Percentiles rank a stretch among this genome's conserved stretches.
Evolutionary conservation across 2,329 filamentous ascomycete genomes (phyloP).

Genomic region (Emmonsia crescens): DNA sequence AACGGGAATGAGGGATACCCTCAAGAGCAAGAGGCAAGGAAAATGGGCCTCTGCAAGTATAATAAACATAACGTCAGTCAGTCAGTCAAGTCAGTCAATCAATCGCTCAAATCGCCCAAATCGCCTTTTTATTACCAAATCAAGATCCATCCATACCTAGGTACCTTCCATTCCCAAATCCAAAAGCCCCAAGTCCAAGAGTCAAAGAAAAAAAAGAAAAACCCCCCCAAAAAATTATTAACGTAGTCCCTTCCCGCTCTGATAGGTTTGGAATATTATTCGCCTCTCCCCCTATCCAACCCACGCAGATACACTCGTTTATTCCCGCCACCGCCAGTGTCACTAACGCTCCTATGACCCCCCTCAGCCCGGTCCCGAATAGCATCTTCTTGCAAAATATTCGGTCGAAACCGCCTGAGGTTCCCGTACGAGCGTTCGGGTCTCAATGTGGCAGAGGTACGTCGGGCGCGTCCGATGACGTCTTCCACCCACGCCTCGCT

Average conservation of each 20-base stretch:
- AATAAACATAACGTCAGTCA: not conserved
- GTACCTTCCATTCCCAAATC: not conserved
- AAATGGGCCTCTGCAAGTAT: no score
- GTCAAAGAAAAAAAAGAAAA: not conserved
- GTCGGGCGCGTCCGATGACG: constrained; percentile 35
- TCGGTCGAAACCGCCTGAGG: constrained; percentile 8
- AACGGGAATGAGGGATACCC: not conserved
- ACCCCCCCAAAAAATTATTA: not conserved
- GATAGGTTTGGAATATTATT: not conserved
- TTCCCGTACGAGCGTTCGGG: constrained; percentile 15
- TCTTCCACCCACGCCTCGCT: constrained; percentile 40
- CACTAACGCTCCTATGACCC: constrained; percentile 25
- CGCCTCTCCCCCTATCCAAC: constrained; percentile 16
- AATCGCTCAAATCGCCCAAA: not conserved
- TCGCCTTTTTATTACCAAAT: not conserved
- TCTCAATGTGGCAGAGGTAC: constrained; percentile 25
- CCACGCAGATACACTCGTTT: constrained; percentile 30
- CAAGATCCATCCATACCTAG: not conserved
- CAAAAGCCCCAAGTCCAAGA: not conserved
- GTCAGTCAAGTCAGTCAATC: not conserved
- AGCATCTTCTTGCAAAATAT: constrained; percentile 2
- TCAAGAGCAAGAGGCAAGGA: not conserved
- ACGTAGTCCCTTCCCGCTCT: not conserved
- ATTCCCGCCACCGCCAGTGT: constrained; percentile 28
- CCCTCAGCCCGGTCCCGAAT: not conserved